These are phyloP conservation scores for Colletotrichum sp. DNA, from an alignment of 2,329 filamentous ascomycete genomes.

Conservation along the genomic window DNA sequence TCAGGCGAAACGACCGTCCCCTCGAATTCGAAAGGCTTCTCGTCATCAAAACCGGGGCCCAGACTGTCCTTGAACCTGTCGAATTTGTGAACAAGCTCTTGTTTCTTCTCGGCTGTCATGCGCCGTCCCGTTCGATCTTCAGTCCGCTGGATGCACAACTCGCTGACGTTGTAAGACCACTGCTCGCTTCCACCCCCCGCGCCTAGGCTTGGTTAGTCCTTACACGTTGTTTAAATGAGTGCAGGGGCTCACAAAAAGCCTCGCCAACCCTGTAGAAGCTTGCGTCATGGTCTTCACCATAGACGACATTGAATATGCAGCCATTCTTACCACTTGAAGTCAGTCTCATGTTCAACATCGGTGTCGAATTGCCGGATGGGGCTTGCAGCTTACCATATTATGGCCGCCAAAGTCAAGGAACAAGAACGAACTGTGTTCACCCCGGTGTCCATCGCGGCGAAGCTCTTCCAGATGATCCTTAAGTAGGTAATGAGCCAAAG, in stretches of 20 bases:
- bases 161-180: slow-evolving; percentile 5
- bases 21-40: background rate
- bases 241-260: background rate
- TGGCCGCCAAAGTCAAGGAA: slow-evolving; percentile 16
- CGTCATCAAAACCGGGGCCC: background rate
- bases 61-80: background rate
- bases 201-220: background rate
- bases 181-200: slow-evolving; percentile 9
- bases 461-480: background rate
- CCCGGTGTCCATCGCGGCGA: background rate
- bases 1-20: background rate
- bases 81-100: background rate
- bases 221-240: background rate
- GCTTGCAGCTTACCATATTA: slow-evolving; percentile 7
- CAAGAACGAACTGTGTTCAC: background rate
- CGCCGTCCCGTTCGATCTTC: background rate
- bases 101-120: background rate
- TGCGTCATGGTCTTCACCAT: background rate
- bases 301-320: background rate
- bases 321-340: background rate
- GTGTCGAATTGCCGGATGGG: background rate
- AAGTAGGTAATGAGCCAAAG: slow-evolving; percentile 2
- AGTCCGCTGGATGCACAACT: background rate
- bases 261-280: slow-evolving; percentile 1
- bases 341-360: background rate